Percentiles rank a stretch among this genome's conserved stretches.
Conservation (phyloP, 257 asterid species). For the Nyctanthes arbortristis region DNA sequence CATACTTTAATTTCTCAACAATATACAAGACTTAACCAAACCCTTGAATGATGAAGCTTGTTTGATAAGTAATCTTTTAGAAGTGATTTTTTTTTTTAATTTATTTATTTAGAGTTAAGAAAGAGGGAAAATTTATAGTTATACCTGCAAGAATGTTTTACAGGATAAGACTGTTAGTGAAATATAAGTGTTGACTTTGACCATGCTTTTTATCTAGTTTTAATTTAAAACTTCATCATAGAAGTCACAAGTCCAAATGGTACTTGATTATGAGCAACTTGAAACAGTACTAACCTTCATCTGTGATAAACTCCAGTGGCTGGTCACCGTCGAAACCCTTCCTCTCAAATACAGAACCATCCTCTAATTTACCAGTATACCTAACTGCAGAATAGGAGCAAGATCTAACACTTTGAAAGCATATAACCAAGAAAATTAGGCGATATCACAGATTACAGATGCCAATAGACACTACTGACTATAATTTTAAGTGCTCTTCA, state of each 20-base stretch:
- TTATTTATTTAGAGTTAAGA: too few relatives aligned
- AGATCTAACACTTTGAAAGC: slow-evolving; percentile 14
- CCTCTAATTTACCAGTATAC: slow-evolving; percentile 64
- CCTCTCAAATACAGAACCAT: slow-evolving; percentile 61
- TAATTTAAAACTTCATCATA: too few relatives aligned
- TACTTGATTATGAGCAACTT: too few relatives aligned
- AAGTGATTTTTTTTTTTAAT: too few relatives aligned
- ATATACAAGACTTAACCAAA: not conserved
- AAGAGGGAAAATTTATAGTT: too few relatives aligned
- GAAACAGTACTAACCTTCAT: slow-evolving; percentile 54
- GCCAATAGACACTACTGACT: not conserved
- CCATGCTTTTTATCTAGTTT: too few relatives aligned
- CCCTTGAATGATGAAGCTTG: too few relatives aligned
- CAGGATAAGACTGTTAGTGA: too few relatives aligned
- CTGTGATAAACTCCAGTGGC: slow-evolving; percentile 58
- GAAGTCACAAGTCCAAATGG: too few relatives aligned
- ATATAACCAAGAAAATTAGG: slow-evolving; percentile 12
- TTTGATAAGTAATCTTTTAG: too few relatives aligned
- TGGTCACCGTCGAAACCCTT: slow-evolving; percentile 53
- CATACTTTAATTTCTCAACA: not conserved
- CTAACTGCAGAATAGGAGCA: slow-evolving; percentile 43
- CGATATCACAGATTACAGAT: not conserved
- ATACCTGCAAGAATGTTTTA: too few relatives aligned
- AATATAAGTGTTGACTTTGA: too few relatives aligned
- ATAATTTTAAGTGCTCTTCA: slow-evolving; percentile 7